These are phyloP conservation scores for Jamesozyma gamospora DNA, from an alignment of 805 yeast species.

Conservation along the genomic window DNA sequence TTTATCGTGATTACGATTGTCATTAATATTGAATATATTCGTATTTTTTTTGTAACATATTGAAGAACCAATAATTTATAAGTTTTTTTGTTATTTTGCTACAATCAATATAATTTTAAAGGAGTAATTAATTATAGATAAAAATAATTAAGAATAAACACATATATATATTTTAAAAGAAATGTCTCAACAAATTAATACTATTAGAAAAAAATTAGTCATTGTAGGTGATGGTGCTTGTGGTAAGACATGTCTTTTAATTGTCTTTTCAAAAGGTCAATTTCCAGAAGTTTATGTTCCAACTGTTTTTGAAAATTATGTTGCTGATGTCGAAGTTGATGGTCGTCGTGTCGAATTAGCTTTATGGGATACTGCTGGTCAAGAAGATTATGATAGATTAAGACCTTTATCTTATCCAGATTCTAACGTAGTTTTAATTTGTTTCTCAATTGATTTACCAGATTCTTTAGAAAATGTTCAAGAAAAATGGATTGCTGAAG, in stretches of 20 bases:
- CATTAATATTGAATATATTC: too few species aligned
- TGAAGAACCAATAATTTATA: too few species aligned
- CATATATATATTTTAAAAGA: neutral
- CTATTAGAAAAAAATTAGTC: constrained; percentile 67
- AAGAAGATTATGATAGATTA: constrained; percentile 91
- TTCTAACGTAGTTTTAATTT: constrained; percentile 81
- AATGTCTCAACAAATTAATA: constrained; percentile 19
- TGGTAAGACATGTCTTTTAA: constrained; percentile 88
- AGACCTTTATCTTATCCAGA: constrained; percentile 90
- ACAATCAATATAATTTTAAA: too few species aligned
- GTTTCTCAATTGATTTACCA: constrained; percentile 85
- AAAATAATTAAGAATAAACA: too few species aligned
- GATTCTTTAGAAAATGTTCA: constrained; percentile 89
- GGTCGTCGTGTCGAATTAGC: constrained; percentile 91
- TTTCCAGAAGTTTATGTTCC: constrained; percentile 94
- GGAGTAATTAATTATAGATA: too few species aligned
- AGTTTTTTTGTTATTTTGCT: too few species aligned
- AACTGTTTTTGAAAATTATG: constrained; percentile 94
- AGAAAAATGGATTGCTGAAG: constrained; percentile 94
- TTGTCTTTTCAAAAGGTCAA: constrained; percentile 76
- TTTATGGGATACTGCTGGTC: constrained; percentile 97
- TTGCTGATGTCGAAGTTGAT: constrained; percentile 88
- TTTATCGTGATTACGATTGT: too few species aligned
- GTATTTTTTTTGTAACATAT: too few species aligned
- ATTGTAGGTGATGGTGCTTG: constrained; percentile 97